These are phyloP conservation scores for Mariannaea sp. DNA, from an alignment of 2,329 filamentous ascomycete species.

Conservation along the genomic window DNA sequence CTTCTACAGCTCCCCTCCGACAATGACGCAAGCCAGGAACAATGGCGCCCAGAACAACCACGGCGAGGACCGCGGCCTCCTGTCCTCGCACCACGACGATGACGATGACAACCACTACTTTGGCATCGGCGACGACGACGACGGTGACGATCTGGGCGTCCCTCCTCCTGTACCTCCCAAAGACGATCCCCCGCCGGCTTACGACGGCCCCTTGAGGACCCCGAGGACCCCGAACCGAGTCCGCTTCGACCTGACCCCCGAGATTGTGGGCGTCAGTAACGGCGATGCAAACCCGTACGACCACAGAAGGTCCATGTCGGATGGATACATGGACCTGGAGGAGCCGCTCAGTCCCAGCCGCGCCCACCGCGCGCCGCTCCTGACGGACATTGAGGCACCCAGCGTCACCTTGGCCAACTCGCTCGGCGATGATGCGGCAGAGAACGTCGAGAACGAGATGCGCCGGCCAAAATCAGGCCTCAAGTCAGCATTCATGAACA, in stretches of 20 bases:
- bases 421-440: slow-evolving; percentile 39
- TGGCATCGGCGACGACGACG: slow-evolving; percentile 30
- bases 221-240: slow-evolving; percentile 68
- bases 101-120: slow-evolving; percentile 38
- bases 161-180: slow-evolving; percentile 21
- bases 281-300: slow-evolving; percentile 19
- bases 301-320: slow-evolving; percentile 34
- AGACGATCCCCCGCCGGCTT: slow-evolving; percentile 14
- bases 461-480: slow-evolving; percentile 81
- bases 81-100: slow-evolving; percentile 31
- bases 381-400: slow-evolving; percentile 84
- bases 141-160: slow-evolving; percentile 21
- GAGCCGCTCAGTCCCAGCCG: slow-evolving; percentile 54
- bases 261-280: slow-evolving; percentile 44
- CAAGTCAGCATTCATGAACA: slow-evolving; percentile 95
- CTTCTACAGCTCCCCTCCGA: slow-evolving; percentile 31
- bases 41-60: slow-evolving; percentile 38
- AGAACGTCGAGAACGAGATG: slow-evolving; percentile 59
- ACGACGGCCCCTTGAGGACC: slow-evolving; percentile 18
- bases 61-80: slow-evolving; percentile 43
- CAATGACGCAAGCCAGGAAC: slow-evolving; percentile 42
- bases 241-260: slow-evolving; percentile 68
- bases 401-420: slow-evolving; percentile 70
- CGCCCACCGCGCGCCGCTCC: slow-evolving; percentile 67
- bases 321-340: slow-evolving; percentile 55